Conservation (phyloP, 768 basidiomycete genomes). For the Kwoniella newhampshirensis region DNA sequence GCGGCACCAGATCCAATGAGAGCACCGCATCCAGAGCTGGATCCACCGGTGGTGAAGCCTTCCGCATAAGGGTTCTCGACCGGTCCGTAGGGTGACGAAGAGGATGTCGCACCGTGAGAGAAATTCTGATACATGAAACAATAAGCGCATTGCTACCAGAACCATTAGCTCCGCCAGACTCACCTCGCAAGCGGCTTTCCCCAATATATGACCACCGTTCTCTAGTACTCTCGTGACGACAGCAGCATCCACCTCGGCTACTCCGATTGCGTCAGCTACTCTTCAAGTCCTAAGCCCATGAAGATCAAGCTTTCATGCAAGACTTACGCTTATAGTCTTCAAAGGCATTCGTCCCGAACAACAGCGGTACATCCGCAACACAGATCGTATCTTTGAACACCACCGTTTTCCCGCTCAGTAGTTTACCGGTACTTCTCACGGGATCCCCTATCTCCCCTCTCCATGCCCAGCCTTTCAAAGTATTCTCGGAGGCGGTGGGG, state of each 20-base stretch:
- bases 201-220: conserved; percentile 55
- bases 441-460: conserved; percentile 17
- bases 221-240: conserved; percentile 58
- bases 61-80: conserved; percentile 57
- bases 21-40: conserved; percentile 57
- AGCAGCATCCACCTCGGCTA: conserved; percentile 55
- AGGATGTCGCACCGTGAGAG: conserved; percentile 55
- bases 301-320: neutral
- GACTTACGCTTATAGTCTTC: conserved; percentile 50
- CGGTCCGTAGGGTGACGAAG: conserved; percentile 55
- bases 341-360: conserved; percentile 56
- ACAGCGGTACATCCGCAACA: conserved; percentile 56
- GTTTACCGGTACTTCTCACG: conserved; percentile 1
- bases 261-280: too few relatives aligned
- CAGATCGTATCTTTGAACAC: conserved; percentile 57
- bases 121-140: conserved; percentile 33
- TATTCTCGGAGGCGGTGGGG: conserved; percentile 30
- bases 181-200: conserved; percentile 56
- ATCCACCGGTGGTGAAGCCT: conserved; percentile 57
- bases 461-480: conserved; percentile 37
- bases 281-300: too few relatives aligned
- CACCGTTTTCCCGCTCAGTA: conserved; percentile 55
- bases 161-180: conserved; percentile 2
- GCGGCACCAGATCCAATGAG: conserved; percentile 55
- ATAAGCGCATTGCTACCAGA: too few relatives aligned